Base-by-base conservation (phyloP, 441 rosid species). In the Populus hybrid region DNA sequence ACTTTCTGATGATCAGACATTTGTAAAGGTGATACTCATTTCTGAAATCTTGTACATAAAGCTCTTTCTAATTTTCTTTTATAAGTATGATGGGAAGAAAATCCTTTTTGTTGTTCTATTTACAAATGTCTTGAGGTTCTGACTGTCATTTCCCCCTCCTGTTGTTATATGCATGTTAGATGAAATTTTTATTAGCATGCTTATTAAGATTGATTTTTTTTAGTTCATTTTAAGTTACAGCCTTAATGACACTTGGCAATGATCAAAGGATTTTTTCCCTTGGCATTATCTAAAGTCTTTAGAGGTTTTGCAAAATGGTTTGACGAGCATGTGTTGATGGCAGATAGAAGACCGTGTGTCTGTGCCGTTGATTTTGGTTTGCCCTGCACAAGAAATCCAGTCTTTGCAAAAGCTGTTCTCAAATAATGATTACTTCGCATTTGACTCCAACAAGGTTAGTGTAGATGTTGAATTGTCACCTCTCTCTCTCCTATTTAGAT, bases 381-480 rank as follows among this genome's bases (percentile, higher is more conserved):
- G 91, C 78, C 85, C 87, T 2, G 81, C 79, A 69, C 84, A 78
- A 76, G 83, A 85, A 81, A 80, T 88, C 68, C 83, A 79, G 78
- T 72, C 81, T 79, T 56, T 92, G 76, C 85, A 82, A 84, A 79
- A 28, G 14, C 66, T 89, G 31, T 88, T 95, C 73, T 82, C 70
- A 33, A 80, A 85, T 14, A 91, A 91, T 87, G 92, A 86, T 78
- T 77, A 90, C 85, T 95, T 92, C 81, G 90, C 85, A 33, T 93
- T 95, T 73, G 89, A 93, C 78, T 77, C 88, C 24, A 77, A 85
- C 67, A 95, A 93, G 97, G 99, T 95, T 63, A 61, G 87, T 69
- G 4, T 74, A 11, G 29, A 66, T 63, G 16, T 71, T 68, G 26
- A 45, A 45, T 45, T 1, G 7, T 45, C 56, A 45, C 56, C 6